These are phyloP conservation scores for thale cress (Arabidopsis thaliana) DNA, from an alignment of 345 rosid genomes.

Conservation along the genomic window TAIR10.1 NC_003075.7:17309501-17310000, in stretches of 20 bases:
- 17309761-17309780: slow-evolving; percentile 37
- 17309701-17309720: slow-evolving; percentile 32
- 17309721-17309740: slow-evolving; percentile 39
- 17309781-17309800: not conserved
- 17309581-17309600: slow-evolving; percentile 28
- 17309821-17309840: slow-evolving; percentile 12
- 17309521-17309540: slow-evolving; percentile 5
- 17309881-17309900: slow-evolving; percentile 60
- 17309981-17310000: not conserved
- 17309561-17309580: slow-evolving; percentile 8
- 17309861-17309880: slow-evolving; percentile 49
- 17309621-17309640: slow-evolving; percentile 38
- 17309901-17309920: slow-evolving; percentile 80
- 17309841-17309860: slow-evolving; percentile 46
- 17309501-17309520: not conserved
- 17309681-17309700: slow-evolving; percentile 36
- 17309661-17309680: slow-evolving; percentile 45
- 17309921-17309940: slow-evolving; percentile 75
- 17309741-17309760: slow-evolving; percentile 39
- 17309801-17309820: slow-evolving; percentile 33
- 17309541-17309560: not conserved
- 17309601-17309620: slow-evolving; percentile 16
- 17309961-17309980: not conserved
- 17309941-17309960: slow-evolving; percentile 37
- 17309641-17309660: slow-evolving; percentile 40